These are phyloP conservation scores for Tanacetum coccineum DNA, from an alignment of 129 eudicot species.

Conservation along the genomic window DNA sequence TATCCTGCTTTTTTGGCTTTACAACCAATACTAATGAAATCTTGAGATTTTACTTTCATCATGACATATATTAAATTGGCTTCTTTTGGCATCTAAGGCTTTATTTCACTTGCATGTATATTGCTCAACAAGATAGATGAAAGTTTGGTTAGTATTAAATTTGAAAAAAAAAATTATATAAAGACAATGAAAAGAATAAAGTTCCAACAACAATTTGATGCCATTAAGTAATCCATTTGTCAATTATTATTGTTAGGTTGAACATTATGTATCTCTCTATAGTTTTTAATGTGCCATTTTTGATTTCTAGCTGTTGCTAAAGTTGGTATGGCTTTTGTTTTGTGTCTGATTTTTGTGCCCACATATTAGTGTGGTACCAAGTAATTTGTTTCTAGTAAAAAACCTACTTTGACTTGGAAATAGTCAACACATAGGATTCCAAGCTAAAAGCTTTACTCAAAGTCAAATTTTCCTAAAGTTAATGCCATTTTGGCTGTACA, in stretches of 20 bases:
- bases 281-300: no score
- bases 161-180: neutral
- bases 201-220: neutral
- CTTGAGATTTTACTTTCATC: constrained; percentile 25
- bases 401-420: constrained; percentile 6
- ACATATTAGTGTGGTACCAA: neutral
- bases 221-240: neutral
- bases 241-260: neutral
- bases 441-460: neutral
- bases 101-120: constrained; percentile 13
- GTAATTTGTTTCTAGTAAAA: constrained; percentile 5
- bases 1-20: constrained; percentile 29
- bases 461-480: neutral
- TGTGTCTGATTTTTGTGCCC: neutral
- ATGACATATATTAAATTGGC: constrained; percentile 25
- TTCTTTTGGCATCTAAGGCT: constrained; percentile 29
- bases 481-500: constrained; percentile 11
- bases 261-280: neutral
- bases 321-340: no score
- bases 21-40: constrained; percentile 30
- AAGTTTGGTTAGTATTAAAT: neutral
- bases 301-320: no score
- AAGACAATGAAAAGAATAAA: constrained; percentile 7
- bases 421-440: constrained; percentile 13
- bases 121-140: constrained; percentile 26